These are phyloP conservation scores for Fusarium burgessii DNA, from an alignment of 2,329 filamentous ascomycete species.

Conservation along the genomic window DNA sequence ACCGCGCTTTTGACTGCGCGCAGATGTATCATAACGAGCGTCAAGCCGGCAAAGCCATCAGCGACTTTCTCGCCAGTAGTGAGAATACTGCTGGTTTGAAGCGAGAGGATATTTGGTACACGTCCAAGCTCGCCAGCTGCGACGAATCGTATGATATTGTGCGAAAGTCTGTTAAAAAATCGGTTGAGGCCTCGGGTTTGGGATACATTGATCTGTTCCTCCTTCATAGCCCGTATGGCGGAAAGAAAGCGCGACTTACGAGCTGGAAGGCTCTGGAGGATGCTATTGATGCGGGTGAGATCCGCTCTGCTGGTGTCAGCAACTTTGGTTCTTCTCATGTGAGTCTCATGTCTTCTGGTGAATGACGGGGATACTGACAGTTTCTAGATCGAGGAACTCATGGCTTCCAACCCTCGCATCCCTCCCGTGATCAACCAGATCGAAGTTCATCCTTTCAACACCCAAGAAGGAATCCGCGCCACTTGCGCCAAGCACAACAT, in stretches of 20 bases:
- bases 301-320: slow-evolving; percentile 78
- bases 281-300: slow-evolving; percentile 77
- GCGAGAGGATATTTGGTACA: slow-evolving; percentile 81
- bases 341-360: slow-evolving; percentile 46
- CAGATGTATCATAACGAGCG: slow-evolving; percentile 76
- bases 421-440: slow-evolving; percentile 82
- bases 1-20: slow-evolving; percentile 64
- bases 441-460: slow-evolving; percentile 87
- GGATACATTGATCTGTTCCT: slow-evolving; percentile 85
- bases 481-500: slow-evolving; percentile 76
- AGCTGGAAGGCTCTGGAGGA: slow-evolving; percentile 84
- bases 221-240: slow-evolving; percentile 83
- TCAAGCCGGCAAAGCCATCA: slow-evolving; percentile 75
- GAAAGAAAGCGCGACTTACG: slow-evolving; percentile 72
- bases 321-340: slow-evolving; percentile 83
- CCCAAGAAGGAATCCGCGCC: slow-evolving; percentile 72
- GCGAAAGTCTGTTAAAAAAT: slow-evolving; percentile 73
- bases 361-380: rapidly evolving
- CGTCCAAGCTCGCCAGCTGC: slow-evolving; percentile 79
- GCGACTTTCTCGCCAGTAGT: slow-evolving; percentile 63
- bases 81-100: slow-evolving; percentile 64
- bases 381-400: slow-evolving; percentile 73
- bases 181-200: slow-evolving; percentile 72
- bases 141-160: slow-evolving; percentile 74
- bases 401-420: slow-evolving; percentile 71